Evolutionary conservation across 1,284 basidiomycete species (phyloP).

Genomic region (Fomitopsis palustris): DNA sequence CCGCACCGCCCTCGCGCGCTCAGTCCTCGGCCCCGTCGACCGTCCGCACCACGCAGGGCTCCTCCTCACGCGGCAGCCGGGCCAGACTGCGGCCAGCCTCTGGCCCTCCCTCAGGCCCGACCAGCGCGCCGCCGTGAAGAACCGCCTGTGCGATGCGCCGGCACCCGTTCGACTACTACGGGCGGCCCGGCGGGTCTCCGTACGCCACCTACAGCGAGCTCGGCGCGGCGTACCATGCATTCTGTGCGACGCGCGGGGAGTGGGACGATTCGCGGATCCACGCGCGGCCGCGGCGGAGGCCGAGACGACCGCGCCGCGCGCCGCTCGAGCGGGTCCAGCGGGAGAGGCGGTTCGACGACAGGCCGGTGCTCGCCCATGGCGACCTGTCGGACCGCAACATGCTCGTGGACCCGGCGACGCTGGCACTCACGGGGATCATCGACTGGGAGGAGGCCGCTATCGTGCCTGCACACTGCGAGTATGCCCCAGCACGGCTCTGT

Average conservation of each 20-base stretch:
- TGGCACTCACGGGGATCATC: conserved; percentile 7
- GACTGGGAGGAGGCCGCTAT: conserved; percentile 11
- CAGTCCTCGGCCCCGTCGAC: background rate
- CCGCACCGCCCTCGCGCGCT: background rate
- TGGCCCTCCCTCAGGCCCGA: background rate
- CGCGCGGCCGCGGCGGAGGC: background rate
- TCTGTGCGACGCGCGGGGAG: background rate
- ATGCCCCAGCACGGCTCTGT: background rate
- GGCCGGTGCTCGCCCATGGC: conserved; percentile 24
- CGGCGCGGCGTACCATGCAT: background rate
- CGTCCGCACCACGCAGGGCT: background rate
- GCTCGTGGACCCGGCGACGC: conserved; percentile 15
- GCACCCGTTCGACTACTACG: background rate
- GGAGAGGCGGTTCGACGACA: background rate
- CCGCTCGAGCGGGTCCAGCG: conserved; percentile 2
- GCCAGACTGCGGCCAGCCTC: background rate
- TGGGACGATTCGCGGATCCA: conserved; percentile 10
- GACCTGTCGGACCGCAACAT: conserved; percentile 24
- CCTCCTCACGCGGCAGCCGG: background rate
- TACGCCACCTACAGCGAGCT: background rate
- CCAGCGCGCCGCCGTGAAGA: background rate
- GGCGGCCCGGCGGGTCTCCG: background rate
- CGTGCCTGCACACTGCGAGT: conserved; percentile 10
- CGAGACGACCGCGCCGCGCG: background rate
- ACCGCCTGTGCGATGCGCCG: background rate